These are phyloP conservation scores for Aspergillus sclerotiicarbonarius DNA, from an alignment of 495 filamentous ascomycete species.

Conservation along the genomic window DNA sequence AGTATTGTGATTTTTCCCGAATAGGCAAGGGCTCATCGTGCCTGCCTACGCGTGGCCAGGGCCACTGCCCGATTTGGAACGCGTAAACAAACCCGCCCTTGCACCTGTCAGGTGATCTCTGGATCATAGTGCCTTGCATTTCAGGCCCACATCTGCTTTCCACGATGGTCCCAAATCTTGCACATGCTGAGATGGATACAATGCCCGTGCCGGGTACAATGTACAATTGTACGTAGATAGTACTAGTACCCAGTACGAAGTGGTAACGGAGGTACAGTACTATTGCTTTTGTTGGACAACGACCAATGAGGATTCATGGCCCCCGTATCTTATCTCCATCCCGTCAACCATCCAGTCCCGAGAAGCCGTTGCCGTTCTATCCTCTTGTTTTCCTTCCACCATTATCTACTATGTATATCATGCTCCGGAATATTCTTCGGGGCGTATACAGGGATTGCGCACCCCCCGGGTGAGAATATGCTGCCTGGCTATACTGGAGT, in stretches of 20 bases:
- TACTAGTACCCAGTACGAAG: no score
- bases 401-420: no score
- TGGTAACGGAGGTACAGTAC: no score
- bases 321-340: constrained; percentile 1
- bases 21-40: constrained; percentile 13
- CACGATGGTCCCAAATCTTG: background rate
- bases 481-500: background rate
- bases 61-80: constrained; percentile 22
- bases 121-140: constrained; percentile 9
- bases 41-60: constrained; percentile 21
- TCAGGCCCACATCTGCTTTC: background rate
- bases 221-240: no score
- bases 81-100: constrained; percentile 25
- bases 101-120: constrained; percentile 19
- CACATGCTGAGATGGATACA: no score
- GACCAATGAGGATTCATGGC: background rate
- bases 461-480: background rate
- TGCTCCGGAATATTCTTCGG: no score
- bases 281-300: no score
- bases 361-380: no score
- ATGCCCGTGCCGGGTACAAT: no score
- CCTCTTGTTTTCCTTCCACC: no score
- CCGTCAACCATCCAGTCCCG: background rate
- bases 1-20: constrained; percentile 13
- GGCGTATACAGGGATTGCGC: no score